Percentiles rank a stretch among this genome's conserved stretches.
Evolutionary conservation across 1,139 yeast species (phyloP).

Genomic region (Geotrichum macrosporum): DNA sequence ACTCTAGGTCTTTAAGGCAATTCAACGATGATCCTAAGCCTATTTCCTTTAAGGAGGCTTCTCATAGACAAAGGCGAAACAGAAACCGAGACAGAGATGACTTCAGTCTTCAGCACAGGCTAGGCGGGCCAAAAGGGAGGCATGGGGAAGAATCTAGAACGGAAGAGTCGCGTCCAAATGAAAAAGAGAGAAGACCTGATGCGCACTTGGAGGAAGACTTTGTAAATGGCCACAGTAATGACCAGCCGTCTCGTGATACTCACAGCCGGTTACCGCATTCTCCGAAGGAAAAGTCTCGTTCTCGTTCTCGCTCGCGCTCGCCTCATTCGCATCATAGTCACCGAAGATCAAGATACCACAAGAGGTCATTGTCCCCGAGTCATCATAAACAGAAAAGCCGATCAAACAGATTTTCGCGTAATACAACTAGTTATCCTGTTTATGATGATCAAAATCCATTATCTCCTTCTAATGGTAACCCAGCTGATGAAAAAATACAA

Average conservation of each 20-base stretch:
- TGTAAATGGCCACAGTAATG: neutral
- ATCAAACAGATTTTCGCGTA: neutral
- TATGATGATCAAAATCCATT: constrained; percentile 6
- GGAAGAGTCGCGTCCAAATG: too few relatives aligned
- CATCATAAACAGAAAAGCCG: neutral
- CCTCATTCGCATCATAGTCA: neutral
- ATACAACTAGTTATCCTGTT: neutral
- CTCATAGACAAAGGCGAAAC: neutral
- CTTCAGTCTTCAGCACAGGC: constrained; percentile 2
- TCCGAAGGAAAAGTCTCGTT: neutral
- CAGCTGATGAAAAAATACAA: neutral
- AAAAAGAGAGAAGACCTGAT: too few relatives aligned
- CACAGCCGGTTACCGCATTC: neutral
- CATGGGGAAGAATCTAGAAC: neutral
- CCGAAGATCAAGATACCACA: neutral
- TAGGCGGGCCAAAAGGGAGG: neutral
- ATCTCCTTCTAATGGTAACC: neutral
- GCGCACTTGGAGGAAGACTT: neutral
- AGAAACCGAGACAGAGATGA: constrained; percentile 4
- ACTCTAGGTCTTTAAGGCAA: constrained; percentile 4
- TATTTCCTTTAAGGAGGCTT: neutral
- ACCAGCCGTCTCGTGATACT: neutral
- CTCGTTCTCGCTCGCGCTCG: constrained; percentile 1
- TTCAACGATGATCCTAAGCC: constrained; percentile 2
- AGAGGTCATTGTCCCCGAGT: neutral